Evolutionary conservation across 352 stramenopile genomes (phyloP), one percentile per base, ranked within the genome.

Genomic region (Paralagenidium karlingii): DNA sequence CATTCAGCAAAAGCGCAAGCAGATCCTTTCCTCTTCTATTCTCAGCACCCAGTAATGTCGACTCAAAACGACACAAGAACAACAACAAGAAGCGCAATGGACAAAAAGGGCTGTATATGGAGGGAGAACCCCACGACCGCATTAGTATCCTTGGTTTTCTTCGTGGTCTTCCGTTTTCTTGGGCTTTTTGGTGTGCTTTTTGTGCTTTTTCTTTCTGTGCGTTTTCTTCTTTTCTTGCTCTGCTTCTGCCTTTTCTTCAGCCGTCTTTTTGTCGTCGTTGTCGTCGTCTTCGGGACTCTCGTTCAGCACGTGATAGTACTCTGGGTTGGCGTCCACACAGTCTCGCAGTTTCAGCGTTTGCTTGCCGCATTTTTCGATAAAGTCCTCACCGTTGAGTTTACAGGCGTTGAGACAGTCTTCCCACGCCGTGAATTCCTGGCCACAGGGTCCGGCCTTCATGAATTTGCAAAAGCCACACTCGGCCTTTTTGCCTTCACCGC

Each of bases 391-490:
- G 21, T 50, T 59, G 47, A 68, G 59, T 57, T 90, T 90, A 62
- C 66, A 79, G 11, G 43, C 43, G 48, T 90, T 68, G 8, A 93
- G 58, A 55, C 80, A 93, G 25, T 67, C 56, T 50, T 93, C 76
- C 80, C 80, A 93, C 22, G 68, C 60, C 28, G 63, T 71, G 49
- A 93, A 93, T 51, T 84, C 55, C 22, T 53, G 53, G 33, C 75
- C 78, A 43, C 80, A 93, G 37, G 80, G 80, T 0, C 80, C 80
- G 18, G 74, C 76, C 58, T 91, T 90, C 77, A 93, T 93, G 53
- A 93, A 93, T 55, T 88, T 86, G 55, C 80, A 93, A 45, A 89
- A 93, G 42, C 77, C 78, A 43, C 80, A 93, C 58, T 93, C 80
- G 24, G 74, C 57, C 50, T 93, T 88, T 32, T 58, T 42, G n/a